Evolutionary conservation across 2,329 filamentous ascomycete genomes (phyloP).

Genomic region (Xenosphaeropsis pyriputrescens): DNA sequence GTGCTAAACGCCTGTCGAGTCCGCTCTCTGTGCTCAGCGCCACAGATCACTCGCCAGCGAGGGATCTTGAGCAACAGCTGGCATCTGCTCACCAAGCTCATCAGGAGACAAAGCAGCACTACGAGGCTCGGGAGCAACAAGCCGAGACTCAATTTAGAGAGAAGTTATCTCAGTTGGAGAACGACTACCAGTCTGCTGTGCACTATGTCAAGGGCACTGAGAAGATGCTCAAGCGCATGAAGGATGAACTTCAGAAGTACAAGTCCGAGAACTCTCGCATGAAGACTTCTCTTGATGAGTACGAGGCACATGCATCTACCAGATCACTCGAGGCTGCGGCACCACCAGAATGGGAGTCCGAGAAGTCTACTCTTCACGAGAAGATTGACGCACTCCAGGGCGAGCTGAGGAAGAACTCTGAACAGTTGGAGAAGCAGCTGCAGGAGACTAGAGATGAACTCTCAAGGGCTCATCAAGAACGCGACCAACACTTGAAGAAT

Average conservation of each 20-base stretch:
- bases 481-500: conserved; percentile 46
- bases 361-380: conserved; percentile 51
- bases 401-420: conserved; percentile 50
- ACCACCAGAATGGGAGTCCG: conserved; percentile 56
- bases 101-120: conserved; percentile 67
- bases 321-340: conserved; percentile 22
- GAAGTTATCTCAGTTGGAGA: conserved; percentile 85
- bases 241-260: conserved; percentile 87
- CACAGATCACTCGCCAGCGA: conserved; percentile 65
- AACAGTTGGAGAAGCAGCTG: conserved; percentile 59
- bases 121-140: conserved; percentile 69
- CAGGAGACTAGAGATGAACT: conserved; percentile 55
- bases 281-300: conserved; percentile 63
- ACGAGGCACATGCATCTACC: conserved; percentile 36
- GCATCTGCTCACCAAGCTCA: conserved; percentile 63
- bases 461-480: conserved; percentile 46
- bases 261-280: conserved; percentile 76
- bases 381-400: conserved; percentile 57
- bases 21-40: conserved; percentile 62
- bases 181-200: conserved; percentile 93
- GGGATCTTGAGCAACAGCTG: conserved; percentile 81
- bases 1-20: conserved; percentile 58
- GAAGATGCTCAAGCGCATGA: conserved; percentile 98
- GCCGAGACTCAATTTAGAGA: conserved; percentile 84
- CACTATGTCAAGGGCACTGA: conserved; percentile 98